phyloP scores from a whole-genome alignment of 1,284 basidiomycete genomes.

The Fomitopsis schrenkii region DNA sequence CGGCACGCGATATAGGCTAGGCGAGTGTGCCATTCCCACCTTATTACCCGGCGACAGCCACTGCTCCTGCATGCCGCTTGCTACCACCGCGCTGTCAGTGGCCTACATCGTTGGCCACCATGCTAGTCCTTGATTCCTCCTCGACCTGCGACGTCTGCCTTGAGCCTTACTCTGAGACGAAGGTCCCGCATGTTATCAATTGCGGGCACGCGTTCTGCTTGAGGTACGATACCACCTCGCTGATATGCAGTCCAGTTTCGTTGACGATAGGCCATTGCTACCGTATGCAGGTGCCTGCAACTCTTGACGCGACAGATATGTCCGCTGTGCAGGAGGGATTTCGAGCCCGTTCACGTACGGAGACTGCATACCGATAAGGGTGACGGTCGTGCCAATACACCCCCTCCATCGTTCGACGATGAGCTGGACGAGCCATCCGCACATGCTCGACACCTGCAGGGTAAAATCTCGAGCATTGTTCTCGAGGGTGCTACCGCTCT shows the following conservation, averaged over 20 bases:
- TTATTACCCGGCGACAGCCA: slow-evolving; percentile 23
- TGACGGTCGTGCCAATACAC: slow-evolving; percentile 15
- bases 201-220: slow-evolving; percentile 44
- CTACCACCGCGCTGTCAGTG: slow-evolving; percentile 19
- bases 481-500: slow-evolving; percentile 31
- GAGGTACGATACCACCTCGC: slow-evolving; percentile 15
- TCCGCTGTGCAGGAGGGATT: slow-evolving; percentile 25
- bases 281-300: slow-evolving; percentile 21
- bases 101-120: slow-evolving; percentile 22
- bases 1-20: slow-evolving; percentile 30
- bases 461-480: slow-evolving; percentile 33
- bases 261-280: not conserved
- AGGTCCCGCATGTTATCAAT: slow-evolving; percentile 35
- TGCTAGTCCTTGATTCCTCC: slow-evolving; percentile 41
- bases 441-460: slow-evolving; percentile 28
- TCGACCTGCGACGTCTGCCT: slow-evolving; percentile 48
- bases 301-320: slow-evolving; percentile 20
- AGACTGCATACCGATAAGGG: slow-evolving; percentile 24
- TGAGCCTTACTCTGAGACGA: slow-evolving; percentile 34
- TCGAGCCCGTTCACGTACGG: slow-evolving; percentile 17
- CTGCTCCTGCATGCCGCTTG: slow-evolving; percentile 12
- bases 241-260: not conserved
- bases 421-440: slow-evolving; percentile 18
- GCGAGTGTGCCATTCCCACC: slow-evolving; percentile 24
- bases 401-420: slow-evolving; percentile 13